Base-by-base conservation (phyloP, 371 early-diverging fungal species). In the Mucor indicus region DNA sequence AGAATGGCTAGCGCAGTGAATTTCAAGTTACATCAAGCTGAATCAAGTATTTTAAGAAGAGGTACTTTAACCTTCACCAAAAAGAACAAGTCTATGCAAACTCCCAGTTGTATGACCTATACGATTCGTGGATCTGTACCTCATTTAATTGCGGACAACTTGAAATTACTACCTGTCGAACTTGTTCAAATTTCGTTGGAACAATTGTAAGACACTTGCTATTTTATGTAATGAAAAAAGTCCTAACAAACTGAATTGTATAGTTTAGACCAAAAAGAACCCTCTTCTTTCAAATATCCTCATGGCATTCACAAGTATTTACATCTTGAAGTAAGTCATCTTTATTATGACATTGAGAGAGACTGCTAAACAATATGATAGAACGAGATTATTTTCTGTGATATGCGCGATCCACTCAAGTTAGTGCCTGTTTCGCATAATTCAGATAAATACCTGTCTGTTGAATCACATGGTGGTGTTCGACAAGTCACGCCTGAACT, bases 91-190 rank as follows among this genome's bases (percentile, higher is more conserved):
- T 50, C 50, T 9, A 55, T 77, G 2, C 63, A 84, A 49, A 90
- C 91, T 13, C 91, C 91, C 24, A 76, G 76, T 11, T 88, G 81
- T 62, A 53, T 90, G 44, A 75, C 81, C 41, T 84, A 86, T 60
- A 85, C 87, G 7, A 56, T 78, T 35, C 80, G 81, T 25, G 91
- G 89, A 7, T 72, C 87, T 5, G 85, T 86, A 11, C 89, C 89
- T 25, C 91, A 90, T 50, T 63, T 89, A 54, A 72, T 86, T 17
- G 79, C 83, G 2, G 89, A 91, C 33, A 83, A 75, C 30, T 44
- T 81, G 31, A 60, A 70, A 16, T 46, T 49, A 10, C 65, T 81
- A 17, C 74, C 73, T 11, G 59, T 75, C 7, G 69, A 70, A 17
- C 64, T 74, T 16, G 55, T 77, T 17, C 74, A 72, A 39, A 56